Evolutionary conservation across 768 basidiomycete species (phyloP).

Genomic region (Chlorophyllum brunneum): DNA sequence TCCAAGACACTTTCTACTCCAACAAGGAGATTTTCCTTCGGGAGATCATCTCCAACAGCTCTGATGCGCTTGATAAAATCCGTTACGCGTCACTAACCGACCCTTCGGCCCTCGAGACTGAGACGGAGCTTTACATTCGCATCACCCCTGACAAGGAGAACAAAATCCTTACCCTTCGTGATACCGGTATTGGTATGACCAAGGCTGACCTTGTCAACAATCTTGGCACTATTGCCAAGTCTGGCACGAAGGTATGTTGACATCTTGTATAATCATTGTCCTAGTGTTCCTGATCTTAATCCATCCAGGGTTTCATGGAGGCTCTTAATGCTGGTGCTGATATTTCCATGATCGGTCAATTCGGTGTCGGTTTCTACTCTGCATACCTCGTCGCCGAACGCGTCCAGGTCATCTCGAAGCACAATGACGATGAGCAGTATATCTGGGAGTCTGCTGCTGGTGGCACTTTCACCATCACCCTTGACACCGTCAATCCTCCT

Average conservation of each 20-base stretch:
- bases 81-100: constrained; percentile 96
- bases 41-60: constrained; percentile 94
- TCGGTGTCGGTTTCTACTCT: constrained; percentile 99
- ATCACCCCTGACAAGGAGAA: constrained; percentile 96
- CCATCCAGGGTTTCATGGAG: constrained; percentile 95
- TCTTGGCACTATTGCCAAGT: constrained; percentile 94
- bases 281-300: constrained; percentile 13
- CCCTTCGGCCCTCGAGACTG: constrained; percentile 81
- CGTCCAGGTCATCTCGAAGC: constrained; percentile 98
- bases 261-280: not conserved
- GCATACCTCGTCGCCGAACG: constrained; percentile 98
- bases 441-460: constrained; percentile 99
- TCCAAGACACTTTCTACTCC: constrained; percentile 97
- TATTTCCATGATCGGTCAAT: constrained; percentile 97
- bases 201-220: constrained; percentile 99
- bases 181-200: constrained; percentile 99
- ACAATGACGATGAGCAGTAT: constrained; percentile 99
- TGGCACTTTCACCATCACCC: constrained; percentile 98
- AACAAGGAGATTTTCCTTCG: constrained; percentile 99
- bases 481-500: constrained; percentile 83
- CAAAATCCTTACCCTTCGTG: constrained; percentile 86
- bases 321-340: constrained; percentile 87
- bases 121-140: constrained; percentile 92
- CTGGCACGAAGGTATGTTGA: constrained; percentile 75
- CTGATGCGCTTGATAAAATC: constrained; percentile 99